Evolutionary conservation across 2,329 filamentous ascomycete genomes (phyloP).

Genomic region (Xylariaceae sp.): DNA sequence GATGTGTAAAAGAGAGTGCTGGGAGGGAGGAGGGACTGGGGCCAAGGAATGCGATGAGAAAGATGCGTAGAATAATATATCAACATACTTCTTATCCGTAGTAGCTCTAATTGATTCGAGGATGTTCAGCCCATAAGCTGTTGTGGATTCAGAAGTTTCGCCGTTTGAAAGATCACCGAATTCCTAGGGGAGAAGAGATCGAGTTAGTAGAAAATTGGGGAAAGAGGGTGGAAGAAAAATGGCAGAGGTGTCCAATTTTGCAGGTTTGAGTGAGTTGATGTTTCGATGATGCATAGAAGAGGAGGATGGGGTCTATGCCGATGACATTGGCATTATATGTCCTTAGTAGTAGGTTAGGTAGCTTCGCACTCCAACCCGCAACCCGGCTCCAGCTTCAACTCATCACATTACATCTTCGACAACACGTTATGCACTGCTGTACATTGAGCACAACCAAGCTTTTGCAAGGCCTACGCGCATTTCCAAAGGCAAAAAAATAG

Average conservation of each 20-base stretch:
- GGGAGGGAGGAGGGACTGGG: background rate
- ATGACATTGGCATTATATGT: constrained; percentile 26
- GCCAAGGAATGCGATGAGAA: constrained; percentile 1
- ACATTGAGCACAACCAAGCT: constrained; percentile 7
- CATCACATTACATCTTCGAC: constrained; percentile 5
- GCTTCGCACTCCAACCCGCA: constrained; percentile 8
- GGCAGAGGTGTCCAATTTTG: constrained; percentile 13
- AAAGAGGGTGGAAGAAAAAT: background rate
- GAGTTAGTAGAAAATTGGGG: constrained; percentile 12
- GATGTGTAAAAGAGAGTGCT: background rate
- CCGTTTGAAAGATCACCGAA: constrained; percentile 54
- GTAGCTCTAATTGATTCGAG: constrained; percentile 75
- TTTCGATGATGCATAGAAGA: constrained; percentile 14
- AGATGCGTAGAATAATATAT: background rate
- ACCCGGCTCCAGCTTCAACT: constrained; percentile 11
- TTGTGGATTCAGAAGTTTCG: constrained; percentile 70
- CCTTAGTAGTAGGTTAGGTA: constrained; percentile 4
- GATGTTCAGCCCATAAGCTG: constrained; percentile 71
- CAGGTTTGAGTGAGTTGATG: constrained; percentile 15
- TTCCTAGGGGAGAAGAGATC: constrained; percentile 33
- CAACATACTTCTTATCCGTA: constrained; percentile 76
- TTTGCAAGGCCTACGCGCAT: constrained; percentile 25
- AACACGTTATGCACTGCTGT: constrained; percentile 19
- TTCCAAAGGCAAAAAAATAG: constrained; percentile 18
- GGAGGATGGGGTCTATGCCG: constrained; percentile 8